Evolutionary conservation across 2,329 filamentous ascomycete genomes (phyloP).

Genomic region (Talaromyces islandicus): DNA sequence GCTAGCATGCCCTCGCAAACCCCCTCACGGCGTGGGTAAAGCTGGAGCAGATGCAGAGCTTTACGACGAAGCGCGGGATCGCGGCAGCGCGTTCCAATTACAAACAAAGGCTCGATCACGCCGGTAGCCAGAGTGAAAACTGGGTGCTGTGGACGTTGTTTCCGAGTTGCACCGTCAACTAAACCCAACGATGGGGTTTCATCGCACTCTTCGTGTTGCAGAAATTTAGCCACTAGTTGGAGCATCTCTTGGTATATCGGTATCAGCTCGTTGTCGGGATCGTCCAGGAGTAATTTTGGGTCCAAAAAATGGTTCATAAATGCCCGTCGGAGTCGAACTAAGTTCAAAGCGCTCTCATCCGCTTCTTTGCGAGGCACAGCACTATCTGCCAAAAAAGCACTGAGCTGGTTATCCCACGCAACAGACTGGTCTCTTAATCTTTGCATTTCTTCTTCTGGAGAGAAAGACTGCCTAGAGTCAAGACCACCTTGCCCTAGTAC

Average conservation of each 20-base stretch:
- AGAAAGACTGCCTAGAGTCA: neutral
- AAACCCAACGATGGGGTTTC: neutral
- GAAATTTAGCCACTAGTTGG: neutral
- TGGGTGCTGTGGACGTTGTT: neutral
- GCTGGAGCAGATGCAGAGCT: conserved; percentile 1
- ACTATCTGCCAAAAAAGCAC: neutral
- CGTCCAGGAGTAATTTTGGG: neutral
- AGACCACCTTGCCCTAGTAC: neutral
- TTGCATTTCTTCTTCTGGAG: neutral
- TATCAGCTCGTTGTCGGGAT: neutral
- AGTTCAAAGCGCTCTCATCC: neutral
- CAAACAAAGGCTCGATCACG: conserved; percentile 1
- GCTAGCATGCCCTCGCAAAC: conserved; percentile 8
- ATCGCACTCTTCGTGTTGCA: neutral
- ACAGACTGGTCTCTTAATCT: neutral
- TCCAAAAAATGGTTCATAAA: neutral
- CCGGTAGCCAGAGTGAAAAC: conserved; percentile 5
- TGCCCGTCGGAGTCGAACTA: conserved; percentile 3
- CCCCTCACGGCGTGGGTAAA: conserved; percentile 7
- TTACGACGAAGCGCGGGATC: conserved; percentile 8
- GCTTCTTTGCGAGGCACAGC: neutral
- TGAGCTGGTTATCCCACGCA: conserved; percentile 5
- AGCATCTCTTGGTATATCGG: conserved; percentile 2
- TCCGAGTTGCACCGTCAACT: neutral
- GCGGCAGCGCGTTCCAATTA: conserved; percentile 1